Conservation (phyloP, 352 stramenopile species). For the Globisporangium splendens region DNA sequence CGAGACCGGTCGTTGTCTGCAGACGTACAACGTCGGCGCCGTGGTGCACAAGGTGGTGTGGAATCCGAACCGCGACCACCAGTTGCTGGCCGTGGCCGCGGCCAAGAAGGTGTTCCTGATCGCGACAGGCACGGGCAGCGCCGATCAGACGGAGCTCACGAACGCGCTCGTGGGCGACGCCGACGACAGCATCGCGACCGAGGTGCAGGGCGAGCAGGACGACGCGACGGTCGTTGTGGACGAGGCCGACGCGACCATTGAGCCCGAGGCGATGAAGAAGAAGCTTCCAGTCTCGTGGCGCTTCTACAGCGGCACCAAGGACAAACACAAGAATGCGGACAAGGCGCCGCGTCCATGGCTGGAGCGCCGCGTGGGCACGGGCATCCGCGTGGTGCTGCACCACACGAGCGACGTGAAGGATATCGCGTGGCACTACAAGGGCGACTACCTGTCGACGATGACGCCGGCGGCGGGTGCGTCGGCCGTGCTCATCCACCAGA, state of each 20-base stretch:
- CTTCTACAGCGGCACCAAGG: constrained; percentile 80
- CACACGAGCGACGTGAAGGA: constrained; percentile 90
- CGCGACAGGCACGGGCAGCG: constrained; percentile 92
- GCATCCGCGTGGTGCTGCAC: constrained; percentile 83
- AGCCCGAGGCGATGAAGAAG: constrained; percentile 78
- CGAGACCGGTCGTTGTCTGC: constrained; percentile 90
- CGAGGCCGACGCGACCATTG: constrained; percentile 65
- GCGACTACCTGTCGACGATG: constrained; percentile 98
- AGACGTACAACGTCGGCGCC: constrained; percentile 89
- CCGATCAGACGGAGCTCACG: constrained; percentile 92
- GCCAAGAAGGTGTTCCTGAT: constrained; percentile 92
- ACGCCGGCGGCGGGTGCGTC: constrained; percentile 84
- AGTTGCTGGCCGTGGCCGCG: constrained; percentile 92
- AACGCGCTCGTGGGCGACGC: constrained; percentile 92
- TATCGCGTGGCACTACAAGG: constrained; percentile 97
- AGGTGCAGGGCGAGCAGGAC: constrained; percentile 37
- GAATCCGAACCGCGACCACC: constrained; percentile 96
- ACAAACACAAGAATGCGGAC: constrained; percentile 62
- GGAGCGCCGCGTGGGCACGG: constrained; percentile 73
- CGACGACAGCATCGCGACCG: constrained; percentile 57
- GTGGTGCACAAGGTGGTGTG: constrained; percentile 93
- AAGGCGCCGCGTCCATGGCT: constrained; percentile 47
- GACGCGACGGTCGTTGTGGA: constrained; percentile 47
- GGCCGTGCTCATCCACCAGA: constrained; percentile 97
- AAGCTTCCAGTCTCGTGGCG: constrained; percentile 91